Evolutionary conservation across 805 yeast species (phyloP), one percentile per base, ranked within the genome.

Genomic region (Lachancea mirantina): DNA sequence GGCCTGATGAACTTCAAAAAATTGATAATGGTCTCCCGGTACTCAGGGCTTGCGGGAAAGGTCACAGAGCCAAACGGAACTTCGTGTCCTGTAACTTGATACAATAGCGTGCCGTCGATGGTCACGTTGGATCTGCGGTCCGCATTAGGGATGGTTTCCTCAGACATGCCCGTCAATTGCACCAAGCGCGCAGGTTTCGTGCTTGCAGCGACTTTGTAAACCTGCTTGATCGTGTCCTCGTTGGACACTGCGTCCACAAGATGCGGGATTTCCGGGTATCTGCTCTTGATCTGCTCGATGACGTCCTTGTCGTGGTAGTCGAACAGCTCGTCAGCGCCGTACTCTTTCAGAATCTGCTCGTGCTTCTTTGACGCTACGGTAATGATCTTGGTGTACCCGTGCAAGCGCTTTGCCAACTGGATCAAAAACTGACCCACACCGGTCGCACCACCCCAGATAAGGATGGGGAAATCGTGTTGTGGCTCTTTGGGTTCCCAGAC

Each of bases 361-460:
- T 73, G 61, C 43, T 65, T 68, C 36, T 57, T 48, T 2, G 78
- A 70, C 9, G 81, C 76, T 26, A 72, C 68, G 3, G 69, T 68
- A 31, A 69, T 54, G 30, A 72, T 68, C 29, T 62, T 64, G 10
- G 46, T 36, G 45, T 50, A 66, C 9, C 72, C 74, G 22, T 47
- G 41, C 17, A 70, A 39, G 20, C 61, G 48, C 44, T 70, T 71
- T 14, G 79, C 80, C 27, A 76, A 41, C 61, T 81, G 88, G 34
- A 77, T 67, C 8, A 76, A 73, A 15, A 61, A 29, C 31, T 61
- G 63, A 11, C 85, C 87, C 8, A 77, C 67, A 14, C 80, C 67
- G 11, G 82, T 67, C n/a, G 84, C 73, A 42, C 83, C 88, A 47
- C 80, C 78, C 77, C 79, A 74, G 33, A 76, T 62, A 28, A 76